These are phyloP conservation scores for Dalbergia cultrata DNA, from an alignment of 306 rosid species.

Conservation along the genomic window DNA sequence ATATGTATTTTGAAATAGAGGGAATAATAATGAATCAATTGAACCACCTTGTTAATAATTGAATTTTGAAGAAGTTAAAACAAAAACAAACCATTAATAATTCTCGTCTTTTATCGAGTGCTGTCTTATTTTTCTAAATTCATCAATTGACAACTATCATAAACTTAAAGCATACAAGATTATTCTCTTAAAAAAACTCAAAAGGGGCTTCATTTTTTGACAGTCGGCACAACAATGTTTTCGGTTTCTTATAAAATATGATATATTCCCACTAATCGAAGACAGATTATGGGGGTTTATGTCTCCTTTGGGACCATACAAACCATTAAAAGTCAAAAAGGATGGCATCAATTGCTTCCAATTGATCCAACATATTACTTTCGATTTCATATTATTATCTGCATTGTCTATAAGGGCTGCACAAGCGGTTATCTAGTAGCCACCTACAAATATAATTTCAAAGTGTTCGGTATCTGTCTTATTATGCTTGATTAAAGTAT, in stretches of 20 bases:
- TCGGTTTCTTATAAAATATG: not conserved
- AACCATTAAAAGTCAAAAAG: constrained; percentile 66
- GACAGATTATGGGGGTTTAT: constrained; percentile 45
- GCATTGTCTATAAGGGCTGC: constrained; percentile 15
- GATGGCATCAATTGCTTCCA: constrained; percentile 62
- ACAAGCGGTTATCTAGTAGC: constrained; percentile 27
- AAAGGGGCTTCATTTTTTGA: not conserved
- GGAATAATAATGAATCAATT: too few species aligned
- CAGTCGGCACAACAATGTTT: not conserved
- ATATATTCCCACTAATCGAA: not conserved
- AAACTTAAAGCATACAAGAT: too few species aligned
- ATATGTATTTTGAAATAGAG: too few species aligned
- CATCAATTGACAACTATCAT: too few species aligned
- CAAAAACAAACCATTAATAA: too few species aligned
- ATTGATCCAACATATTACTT: constrained; percentile 65
- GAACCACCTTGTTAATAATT: too few species aligned
- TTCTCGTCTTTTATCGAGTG: too few species aligned
- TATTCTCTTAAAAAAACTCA: too few species aligned
- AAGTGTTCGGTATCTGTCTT: constrained; percentile 58
- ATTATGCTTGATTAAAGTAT: constrained; percentile 46
- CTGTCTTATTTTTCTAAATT: too few species aligned
- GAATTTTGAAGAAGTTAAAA: too few species aligned
- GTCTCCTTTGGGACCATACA: constrained; percentile 59
- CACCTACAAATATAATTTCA: constrained; percentile 39
- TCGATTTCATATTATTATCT: constrained; percentile 41